A percentile compares a stretch with the other conserved stretches of the same genome.
phyloP scores from a whole-genome alignment of 2,329 filamentous ascomycete genomes.

The Diaporthe longicolla region DNA sequence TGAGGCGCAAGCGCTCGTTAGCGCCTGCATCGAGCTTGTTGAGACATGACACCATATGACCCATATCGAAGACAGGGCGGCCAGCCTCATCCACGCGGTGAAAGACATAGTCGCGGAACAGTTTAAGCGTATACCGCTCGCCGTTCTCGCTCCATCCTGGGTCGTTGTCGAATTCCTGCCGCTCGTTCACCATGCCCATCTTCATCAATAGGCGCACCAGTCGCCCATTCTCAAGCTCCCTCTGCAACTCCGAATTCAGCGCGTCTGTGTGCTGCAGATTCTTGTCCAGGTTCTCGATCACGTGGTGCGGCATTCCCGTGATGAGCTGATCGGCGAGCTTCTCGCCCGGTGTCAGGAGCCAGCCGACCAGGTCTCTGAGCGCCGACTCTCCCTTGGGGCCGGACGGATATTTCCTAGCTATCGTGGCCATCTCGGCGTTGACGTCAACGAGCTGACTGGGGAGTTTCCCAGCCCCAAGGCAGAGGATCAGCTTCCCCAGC shows the following conservation, averaged over 20 bases:
- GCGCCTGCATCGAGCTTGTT: conserved; percentile 94
- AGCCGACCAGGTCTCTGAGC: conserved; percentile 83
- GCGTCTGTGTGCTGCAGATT: conserved; percentile 85
- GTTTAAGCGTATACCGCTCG: conserved; percentile 90
- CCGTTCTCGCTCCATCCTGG: conserved; percentile 91
- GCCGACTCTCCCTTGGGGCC: conserved; percentile 57
- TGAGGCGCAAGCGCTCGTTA: conserved; percentile 87
- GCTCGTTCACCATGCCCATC: conserved; percentile 88
- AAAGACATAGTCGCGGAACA: conserved; percentile 97
- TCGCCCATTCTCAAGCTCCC: conserved; percentile 91
- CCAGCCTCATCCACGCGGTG: conserved; percentile 92
- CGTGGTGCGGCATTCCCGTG: conserved; percentile 81
- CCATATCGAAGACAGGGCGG: conserved; percentile 86
- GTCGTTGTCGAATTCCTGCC: conserved; percentile 86
- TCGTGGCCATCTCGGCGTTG: conserved; percentile 61
- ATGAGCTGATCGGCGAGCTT: conserved; percentile 88
- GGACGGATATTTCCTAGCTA: conserved; percentile 40
- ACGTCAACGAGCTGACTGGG: conserved; percentile 68
- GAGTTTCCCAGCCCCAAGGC: conserved; percentile 79
- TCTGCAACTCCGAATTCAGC: conserved; percentile 77
- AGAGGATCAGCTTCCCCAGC: conserved; percentile 88
- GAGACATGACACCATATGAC: conserved; percentile 86
- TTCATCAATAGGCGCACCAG: conserved; percentile 85
- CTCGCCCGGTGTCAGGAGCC: conserved; percentile 78
- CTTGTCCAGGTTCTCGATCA: conserved; percentile 82